Evolutionary conservation across 2,329 filamentous ascomycete genomes (phyloP).

Genomic region (Corynespora cassiicola): DNA sequence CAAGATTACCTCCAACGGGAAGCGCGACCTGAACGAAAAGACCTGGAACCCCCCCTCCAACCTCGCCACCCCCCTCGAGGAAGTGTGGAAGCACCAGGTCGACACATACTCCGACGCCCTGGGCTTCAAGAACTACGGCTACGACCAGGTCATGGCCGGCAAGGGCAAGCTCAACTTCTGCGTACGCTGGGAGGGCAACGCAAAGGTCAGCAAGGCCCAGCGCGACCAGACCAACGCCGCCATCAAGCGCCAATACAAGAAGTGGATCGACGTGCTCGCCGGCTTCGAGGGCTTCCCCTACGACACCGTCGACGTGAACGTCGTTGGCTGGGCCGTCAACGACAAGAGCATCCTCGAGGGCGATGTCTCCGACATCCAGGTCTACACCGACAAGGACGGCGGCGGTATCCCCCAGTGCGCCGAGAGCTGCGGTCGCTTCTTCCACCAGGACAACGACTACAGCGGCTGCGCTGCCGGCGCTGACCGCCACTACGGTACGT

Average conservation of each 20-base stretch:
- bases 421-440: slow-evolving; percentile 52
- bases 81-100: slow-evolving; percentile 34
- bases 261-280: slow-evolving; percentile 53
- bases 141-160: slow-evolving; percentile 34
- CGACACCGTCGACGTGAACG: slow-evolving; percentile 46
- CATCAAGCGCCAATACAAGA: slow-evolving; percentile 45
- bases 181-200: slow-evolving; percentile 54
- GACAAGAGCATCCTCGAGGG: slow-evolving; percentile 45
- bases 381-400: slow-evolving; percentile 51
- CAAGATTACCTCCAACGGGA: slow-evolving; percentile 10
- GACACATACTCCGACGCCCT: slow-evolving; percentile 26
- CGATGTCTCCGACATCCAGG: slow-evolving; percentile 44
- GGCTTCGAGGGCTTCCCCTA: slow-evolving; percentile 55
- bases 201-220: slow-evolving; percentile 46
- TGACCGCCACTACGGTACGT: slow-evolving; percentile 47
- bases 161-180: slow-evolving; percentile 50
- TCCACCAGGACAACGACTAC: slow-evolving; percentile 54
- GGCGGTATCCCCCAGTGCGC: slow-evolving; percentile 53
- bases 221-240: slow-evolving; percentile 46
- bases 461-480: slow-evolving; percentile 47
- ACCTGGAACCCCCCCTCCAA: slow-evolving; percentile 33
- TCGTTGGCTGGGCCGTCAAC: slow-evolving; percentile 54
- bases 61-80: slow-evolving; percentile 26
- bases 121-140: slow-evolving; percentile 39
- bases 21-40: slow-evolving; percentile 23